Evolutionary conservation across 495 filamentous ascomycete genomes (phyloP), one percentile per base, ranked within the genome.

Genomic region (Staphylotrichum longicolle): DNA sequence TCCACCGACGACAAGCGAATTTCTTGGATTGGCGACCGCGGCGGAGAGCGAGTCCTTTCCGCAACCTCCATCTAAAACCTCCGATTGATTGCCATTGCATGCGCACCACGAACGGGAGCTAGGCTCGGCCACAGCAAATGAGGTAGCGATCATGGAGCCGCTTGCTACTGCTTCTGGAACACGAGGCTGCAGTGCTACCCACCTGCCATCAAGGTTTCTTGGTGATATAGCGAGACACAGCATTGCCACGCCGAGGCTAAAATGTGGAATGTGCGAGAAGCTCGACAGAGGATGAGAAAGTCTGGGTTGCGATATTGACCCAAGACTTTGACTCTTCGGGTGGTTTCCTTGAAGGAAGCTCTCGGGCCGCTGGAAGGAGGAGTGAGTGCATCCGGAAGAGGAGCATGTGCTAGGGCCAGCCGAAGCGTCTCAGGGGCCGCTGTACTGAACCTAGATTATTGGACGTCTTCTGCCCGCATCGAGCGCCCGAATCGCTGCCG

Each of bases 61-160:
- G 47, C 47, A 59, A 42, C 47, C 58, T 61, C 56, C 42, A 50
- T 48, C 45, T 44, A 50, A 62, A 57, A 56, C 52, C 39, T 60
- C 45, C 60, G 60, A 57, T 62, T 62, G 60, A 62, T 62, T 51
- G 52, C 60, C 60, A 61, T 57, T 62, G 60, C 60, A 57, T 56
- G 45, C 60, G 60, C 30, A 27, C 30, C 35, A 44, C 34, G 37
- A 27, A n/a, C 52, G 60, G 60, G 53, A 62, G 47, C 60, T 51
- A 56, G 51, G 55, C 2, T 34, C 6, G 40, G 20, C 42, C 41
- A 33, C 14, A 10, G 11, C 47, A 52, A 34, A 35, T 34, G 20
- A 20, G 47, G 37, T 15, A 32, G 27, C 35, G 20, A 34, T 40
- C 35, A 9, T 32, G 7, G 39, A 15, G 30, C 30, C 11, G 10